Evolutionary conservation across 2,329 filamentous ascomycete species (phyloP).

Genomic region (Calonectria crousiana): DNA sequence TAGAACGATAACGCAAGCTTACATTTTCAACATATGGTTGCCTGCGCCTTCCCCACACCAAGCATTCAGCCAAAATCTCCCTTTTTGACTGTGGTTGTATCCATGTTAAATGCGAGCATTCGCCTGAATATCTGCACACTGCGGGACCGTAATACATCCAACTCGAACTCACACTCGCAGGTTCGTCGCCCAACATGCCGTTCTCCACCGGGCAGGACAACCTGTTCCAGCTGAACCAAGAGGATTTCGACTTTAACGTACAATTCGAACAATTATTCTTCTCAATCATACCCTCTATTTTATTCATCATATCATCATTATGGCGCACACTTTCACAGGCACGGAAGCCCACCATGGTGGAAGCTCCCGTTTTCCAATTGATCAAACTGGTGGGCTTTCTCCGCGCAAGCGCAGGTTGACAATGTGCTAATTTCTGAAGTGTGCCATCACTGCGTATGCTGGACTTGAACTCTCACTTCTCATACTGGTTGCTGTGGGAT

Average conservation of each 20-base stretch:
- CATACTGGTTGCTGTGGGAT: constrained; percentile 14
- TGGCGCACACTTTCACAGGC: constrained; percentile 19
- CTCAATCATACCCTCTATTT: constrained; percentile 17
- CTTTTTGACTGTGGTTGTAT: background rate
- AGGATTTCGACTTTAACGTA: constrained; percentile 21
- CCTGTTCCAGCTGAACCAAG: constrained; percentile 15
- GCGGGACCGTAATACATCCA: background rate
- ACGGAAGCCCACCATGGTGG: constrained; percentile 22
- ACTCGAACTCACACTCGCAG: background rate
- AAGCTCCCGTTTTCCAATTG: constrained; percentile 21
- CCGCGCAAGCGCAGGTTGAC: too few species aligned
- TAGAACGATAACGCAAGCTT: background rate
- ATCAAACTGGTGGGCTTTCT: constrained; percentile 11
- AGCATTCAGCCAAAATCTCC: background rate
- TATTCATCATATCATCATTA: constrained; percentile 22
- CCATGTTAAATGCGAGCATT: background rate
- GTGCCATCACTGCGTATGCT: constrained; percentile 10
- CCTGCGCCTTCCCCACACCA: background rate
- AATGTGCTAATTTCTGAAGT: background rate
- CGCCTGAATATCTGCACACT: too few species aligned
- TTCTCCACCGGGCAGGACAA: constrained; percentile 13
- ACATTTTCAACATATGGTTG: background rate
- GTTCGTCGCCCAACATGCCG: background rate
- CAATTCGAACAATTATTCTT: constrained; percentile 23
- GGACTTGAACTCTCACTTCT: constrained; percentile 23